phyloP scores from a whole-genome alignment of 2,329 filamentous ascomycete species.

The Emergomyces orientalis region DNA sequence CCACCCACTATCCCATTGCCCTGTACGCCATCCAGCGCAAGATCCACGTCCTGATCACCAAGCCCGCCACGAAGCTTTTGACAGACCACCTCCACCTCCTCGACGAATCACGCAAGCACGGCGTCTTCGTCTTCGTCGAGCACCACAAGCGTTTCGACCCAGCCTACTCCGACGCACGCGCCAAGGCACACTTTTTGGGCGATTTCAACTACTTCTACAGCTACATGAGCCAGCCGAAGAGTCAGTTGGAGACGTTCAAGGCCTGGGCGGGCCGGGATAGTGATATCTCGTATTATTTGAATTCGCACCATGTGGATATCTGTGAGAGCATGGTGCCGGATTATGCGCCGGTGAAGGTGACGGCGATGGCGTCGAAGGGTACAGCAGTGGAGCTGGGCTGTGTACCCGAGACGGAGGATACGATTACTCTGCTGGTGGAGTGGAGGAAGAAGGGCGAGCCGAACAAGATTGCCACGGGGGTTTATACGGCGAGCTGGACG shows the following conservation, averaged over 20 bases:
- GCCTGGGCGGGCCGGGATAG: constrained; percentile 86
- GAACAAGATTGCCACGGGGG: constrained; percentile 66
- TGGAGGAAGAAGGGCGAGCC: constrained; percentile 68
- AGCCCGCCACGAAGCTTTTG: constrained; percentile 81
- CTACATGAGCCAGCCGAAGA: constrained; percentile 92
- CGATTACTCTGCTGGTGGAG: constrained; percentile 80
- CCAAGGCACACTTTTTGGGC: constrained; percentile 65
- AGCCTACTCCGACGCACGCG: constrained; percentile 78
- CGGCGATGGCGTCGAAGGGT: constrained; percentile 70
- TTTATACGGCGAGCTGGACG: constrained; percentile 93
- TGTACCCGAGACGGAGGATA: constrained; percentile 74
- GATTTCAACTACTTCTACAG: constrained; percentile 99
- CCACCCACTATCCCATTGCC: constrained; percentile 85
- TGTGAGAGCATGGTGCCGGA: constrained; percentile 85
- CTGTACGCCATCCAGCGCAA: constrained; percentile 81
- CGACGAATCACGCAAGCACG: constrained; percentile 59
- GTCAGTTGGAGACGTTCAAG: constrained; percentile 86
- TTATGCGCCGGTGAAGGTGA: constrained; percentile 67
- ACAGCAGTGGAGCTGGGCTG: constrained; percentile 72
- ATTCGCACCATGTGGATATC: constrained; percentile 88
- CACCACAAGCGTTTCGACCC: constrained; percentile 96
- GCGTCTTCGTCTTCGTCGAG: constrained; percentile 86
- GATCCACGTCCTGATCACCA: constrained; percentile 87
- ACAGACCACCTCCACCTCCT: constrained; percentile 70
- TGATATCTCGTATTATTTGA: constrained; percentile 93